Evolutionary conservation across 2,329 filamentous ascomycete species (phyloP), one percentile per base, ranked within the genome.

Genomic region (Fonsecaea nubica): DNA sequence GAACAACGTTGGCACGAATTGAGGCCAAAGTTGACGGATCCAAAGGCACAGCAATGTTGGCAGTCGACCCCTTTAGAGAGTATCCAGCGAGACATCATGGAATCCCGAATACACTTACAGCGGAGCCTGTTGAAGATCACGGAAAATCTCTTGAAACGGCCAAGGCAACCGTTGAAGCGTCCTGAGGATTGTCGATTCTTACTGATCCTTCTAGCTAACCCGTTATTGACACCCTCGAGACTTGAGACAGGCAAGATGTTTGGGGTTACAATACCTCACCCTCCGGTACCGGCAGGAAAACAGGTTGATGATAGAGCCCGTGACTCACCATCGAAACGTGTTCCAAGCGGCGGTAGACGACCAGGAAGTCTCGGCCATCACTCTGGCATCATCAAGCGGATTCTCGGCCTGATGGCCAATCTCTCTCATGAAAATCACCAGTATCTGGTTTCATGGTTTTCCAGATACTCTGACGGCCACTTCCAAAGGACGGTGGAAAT

Each of bases 351-450:
- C 71, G 35, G 62, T 69, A 48, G 70, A 65, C 75, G 75, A 18
- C 74, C 73, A 52, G 75, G 77, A 18, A 79, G 79, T 18, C 83
- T 86, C 32, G 89, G 89, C 1, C 87, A 91, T 66, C 91, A 96
- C 77, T 93, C 91, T 2, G 90, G 90, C 4, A 90, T 97, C 61
- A 87, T 96, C 73, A 97, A 97, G 77, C 87, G 93, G 42, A 89
- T 96, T 45, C 77, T 96, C 32, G 93, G 93, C 0, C 80, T 97
- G 9, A 75, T 96, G 30, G 90, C 92, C 1, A 92, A 96, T 76
- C 82, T 91, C 12, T 85, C 92, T 0, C 86, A 87, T 65, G 86
- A 90, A 65, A 93, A 91, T 71, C 93, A 96, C 73, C 89, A 90
- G 62, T 87, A 90, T 72, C 79, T 96, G 32, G 87, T 93, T 9